Conservation (phyloP, 2,329 filamentous ascomycete genomes). For the Aspergillus sp. region DNA sequence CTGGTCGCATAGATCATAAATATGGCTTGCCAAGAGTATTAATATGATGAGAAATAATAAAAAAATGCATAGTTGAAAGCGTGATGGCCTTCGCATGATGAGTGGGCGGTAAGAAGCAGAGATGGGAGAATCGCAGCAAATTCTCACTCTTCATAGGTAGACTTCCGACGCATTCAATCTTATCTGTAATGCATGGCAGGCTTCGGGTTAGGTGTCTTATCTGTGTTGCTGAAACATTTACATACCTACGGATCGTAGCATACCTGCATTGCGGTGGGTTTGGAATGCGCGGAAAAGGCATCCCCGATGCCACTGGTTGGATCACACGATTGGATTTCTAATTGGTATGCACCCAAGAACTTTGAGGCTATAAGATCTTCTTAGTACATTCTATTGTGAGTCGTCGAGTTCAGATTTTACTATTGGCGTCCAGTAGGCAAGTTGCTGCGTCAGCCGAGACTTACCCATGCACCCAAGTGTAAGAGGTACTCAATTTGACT, state of each 20-base stretch:
- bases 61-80: slow-evolving; percentile 28
- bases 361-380: no score
- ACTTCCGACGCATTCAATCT: no score
- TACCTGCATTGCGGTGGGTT: no score
- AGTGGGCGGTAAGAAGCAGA: not conserved
- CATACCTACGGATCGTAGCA: no score
- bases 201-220: no score
- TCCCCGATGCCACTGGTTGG: no score
- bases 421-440: not conserved
- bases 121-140: not conserved
- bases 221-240: no score
- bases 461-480: not conserved
- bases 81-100: slow-evolving; percentile 34
- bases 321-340: no score
- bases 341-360: no score
- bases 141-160: not conserved
- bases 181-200: no score
- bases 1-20: slow-evolving; percentile 38
- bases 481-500: not conserved
- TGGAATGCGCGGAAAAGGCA: no score
- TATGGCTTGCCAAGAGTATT: slow-evolving; percentile 32
- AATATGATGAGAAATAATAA: slow-evolving; percentile 29
- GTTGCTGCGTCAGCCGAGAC: not conserved
- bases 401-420: not conserved
- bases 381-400: not conserved